A percentile compares a stretch with the other conserved stretches of the same genome.
Evolutionary conservation across 2,329 filamentous ascomycete genomes (phyloP).

Genomic region (Xylaria sp.): DNA sequence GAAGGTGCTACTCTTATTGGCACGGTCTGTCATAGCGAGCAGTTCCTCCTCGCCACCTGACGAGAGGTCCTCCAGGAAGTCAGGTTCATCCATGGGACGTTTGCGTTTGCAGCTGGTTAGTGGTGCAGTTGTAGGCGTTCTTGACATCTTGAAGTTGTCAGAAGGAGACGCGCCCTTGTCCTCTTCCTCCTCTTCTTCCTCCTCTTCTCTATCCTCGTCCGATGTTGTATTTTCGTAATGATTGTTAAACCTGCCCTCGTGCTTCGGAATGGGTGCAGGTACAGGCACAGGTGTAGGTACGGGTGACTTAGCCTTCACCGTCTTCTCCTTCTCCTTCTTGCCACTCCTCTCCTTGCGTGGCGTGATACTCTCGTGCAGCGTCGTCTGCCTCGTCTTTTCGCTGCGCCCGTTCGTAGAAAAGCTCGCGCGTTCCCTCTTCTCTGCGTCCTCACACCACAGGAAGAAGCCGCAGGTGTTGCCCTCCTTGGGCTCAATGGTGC

Average conservation of each 20-base stretch:
- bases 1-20: neutral
- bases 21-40: constrained; percentile 15
- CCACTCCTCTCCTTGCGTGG: constrained; percentile 19
- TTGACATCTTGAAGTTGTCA: neutral
- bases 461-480: constrained; percentile 50
- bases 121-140: constrained; percentile 5
- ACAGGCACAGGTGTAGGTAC: too few relatives aligned
- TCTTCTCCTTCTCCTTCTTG: constrained; percentile 8
- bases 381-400: constrained; percentile 34
- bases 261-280: too few relatives aligned
- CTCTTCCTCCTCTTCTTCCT: constrained; percentile 12
- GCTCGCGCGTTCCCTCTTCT: constrained; percentile 39
- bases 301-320: too few relatives aligned
- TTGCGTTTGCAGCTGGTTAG: constrained; percentile 26
- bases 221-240: too few relatives aligned
- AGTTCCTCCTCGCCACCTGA: constrained; percentile 29
- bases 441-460: constrained; percentile 51
- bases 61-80: constrained; percentile 28
- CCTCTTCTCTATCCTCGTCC: constrained; percentile 2
- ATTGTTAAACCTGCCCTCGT: too few relatives aligned
- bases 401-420: constrained; percentile 42
- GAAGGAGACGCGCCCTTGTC: neutral
- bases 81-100: constrained; percentile 22
- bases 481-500: constrained; percentile 39
- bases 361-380: constrained; percentile 27